phyloP scores from a whole-genome alignment of 2,329 filamentous ascomycete species.

The Geoglossum cookeanum region DNA sequence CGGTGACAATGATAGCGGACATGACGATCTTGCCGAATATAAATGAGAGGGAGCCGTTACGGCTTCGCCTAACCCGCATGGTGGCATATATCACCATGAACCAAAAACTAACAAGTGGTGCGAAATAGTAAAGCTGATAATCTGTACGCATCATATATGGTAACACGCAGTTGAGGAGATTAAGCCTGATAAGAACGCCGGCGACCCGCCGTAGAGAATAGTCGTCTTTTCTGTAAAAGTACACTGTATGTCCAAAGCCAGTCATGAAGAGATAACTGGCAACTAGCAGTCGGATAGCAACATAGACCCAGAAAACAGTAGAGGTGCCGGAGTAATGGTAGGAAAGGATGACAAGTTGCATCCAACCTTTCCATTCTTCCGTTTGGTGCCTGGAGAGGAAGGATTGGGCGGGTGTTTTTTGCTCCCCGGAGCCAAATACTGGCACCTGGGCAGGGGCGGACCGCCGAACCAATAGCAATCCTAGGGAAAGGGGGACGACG shows the following conservation, averaged over 20 bases:
- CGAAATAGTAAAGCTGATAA: conserved; percentile 39
- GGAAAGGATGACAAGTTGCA: conserved; percentile 36
- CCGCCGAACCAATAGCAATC: conserved; percentile 16
- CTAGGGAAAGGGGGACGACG: conserved; percentile 13
- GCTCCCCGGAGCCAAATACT: background rate
- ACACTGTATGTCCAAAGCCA: conserved; percentile 40
- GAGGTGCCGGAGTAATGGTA: conserved; percentile 40
- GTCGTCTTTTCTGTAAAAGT: conserved; percentile 36
- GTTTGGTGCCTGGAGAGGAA: conserved; percentile 37
- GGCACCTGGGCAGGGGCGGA: conserved; percentile 1
- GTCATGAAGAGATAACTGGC: conserved; percentile 43
- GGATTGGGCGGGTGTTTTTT: conserved; percentile 13
- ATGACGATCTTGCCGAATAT: conserved; percentile 30
- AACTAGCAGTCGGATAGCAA: conserved; percentile 33
- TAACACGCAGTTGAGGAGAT: conserved; percentile 33
- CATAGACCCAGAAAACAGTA: conserved; percentile 31
- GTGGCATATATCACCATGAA: conserved; percentile 38
- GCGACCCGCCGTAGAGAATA: conserved; percentile 35
- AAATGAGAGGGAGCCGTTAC: conserved; percentile 25
- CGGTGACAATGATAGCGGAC: conserved; percentile 24
- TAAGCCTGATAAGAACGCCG: conserved; percentile 35
- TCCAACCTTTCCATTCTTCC: conserved; percentile 48
- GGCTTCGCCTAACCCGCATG: conserved; percentile 23
- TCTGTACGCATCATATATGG: conserved; percentile 36
- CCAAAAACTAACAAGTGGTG: conserved; percentile 41